Evolutionary conservation across 192 early-diverging fungal genomes (phyloP), one percentile per base, ranked within the genome.

Genomic region (Dimargaris verticillata): DNA sequence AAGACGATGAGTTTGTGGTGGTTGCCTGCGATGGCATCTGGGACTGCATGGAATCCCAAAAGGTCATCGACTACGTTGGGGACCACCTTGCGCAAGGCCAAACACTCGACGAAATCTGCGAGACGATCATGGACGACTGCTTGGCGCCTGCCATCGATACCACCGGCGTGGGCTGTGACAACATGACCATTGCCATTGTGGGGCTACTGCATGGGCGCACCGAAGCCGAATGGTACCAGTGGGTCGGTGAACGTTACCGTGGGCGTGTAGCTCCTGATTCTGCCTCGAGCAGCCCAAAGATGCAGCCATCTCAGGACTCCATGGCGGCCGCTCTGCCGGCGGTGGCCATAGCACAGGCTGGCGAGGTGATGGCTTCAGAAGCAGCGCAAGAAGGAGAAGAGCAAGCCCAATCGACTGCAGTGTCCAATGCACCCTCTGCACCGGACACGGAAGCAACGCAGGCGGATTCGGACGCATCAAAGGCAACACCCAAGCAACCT

Each of bases 1-100:
- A 82, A 15, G 78, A 82, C 18, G 86, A 92, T 58, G 94, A 99
- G 70, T 99, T 97, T 66, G 62, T 99, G 46, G 89, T 97, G 3
- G 53, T 99, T 45, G 96, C 94, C 0, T 99, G 96, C 72, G 96
- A 99, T 69, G 96, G 96, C 44, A 99, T 99, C 65, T 99, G 94
- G 94, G 96, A 99, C 72, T 92, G 89, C 69, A 87, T 95, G 84
- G 78, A 78, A 22, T 91, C 87, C 69, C 89, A 96, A 65, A 78
- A 93, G 68, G 83, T 92, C 10, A 83, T 89, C 17, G 83, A 89
- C 64, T 95, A 89, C 76, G 80, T 97, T 29, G 80, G 88, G 26
- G 62, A 72, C 49, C 75, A 77, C 58, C 74, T 98, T 28, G 73
- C 75, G 2, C 73, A 83, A 20, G 76, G 78, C 61, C 65, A 72